Evolutionary conservation across 495 filamentous ascomycete species (phyloP), one percentile per base, ranked within the genome.

Genomic region (Xylaria curta): DNA sequence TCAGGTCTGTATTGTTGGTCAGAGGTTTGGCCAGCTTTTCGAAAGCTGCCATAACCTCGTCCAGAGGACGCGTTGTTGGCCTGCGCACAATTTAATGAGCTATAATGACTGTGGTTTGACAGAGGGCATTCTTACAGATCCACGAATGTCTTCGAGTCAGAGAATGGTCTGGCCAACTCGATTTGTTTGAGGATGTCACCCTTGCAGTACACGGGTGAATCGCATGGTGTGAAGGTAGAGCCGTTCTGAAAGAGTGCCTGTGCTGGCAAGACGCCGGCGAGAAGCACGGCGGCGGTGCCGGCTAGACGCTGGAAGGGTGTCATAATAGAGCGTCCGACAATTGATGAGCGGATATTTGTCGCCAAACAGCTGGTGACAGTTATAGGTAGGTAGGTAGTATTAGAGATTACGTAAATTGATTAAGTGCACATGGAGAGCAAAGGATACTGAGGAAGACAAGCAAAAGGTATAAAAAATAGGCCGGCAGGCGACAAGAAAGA

Each of bases 141-240:
- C 59, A 87, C 85, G 62, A 85, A 87, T 31, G 83, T 86, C 78
- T 87, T 87, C 60, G 83, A 85, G 76, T 87, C 85, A 17, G 78
- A 73, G 69, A 87, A 87, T 28, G 85, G 85, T 12, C 68, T 78
- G 8, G 85, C 85, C 12, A 86, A 78, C 76, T 87, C 81, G 66
- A 87, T 81, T 31, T 82, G 80, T 61, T 82, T 80, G 21, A 87
- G 76, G 46, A 87, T 75, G 6, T 86, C 84, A 36, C 85, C 85
- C 26, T 81, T 78, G 73, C 85, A 87, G 70, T 87, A 87, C 33
- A 87, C 69, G 13, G 83, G 82, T 40, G 84, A 86, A 68, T 87
- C 84, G 68, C 85, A 87, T 21, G 85, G 83, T 4, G 83, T 78
- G 49, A 80, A 81, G 40, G 81, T 75, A 2, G 82, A 83, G 77